Base-by-base conservation (phyloP, 345 rosid genomes). In the Salix brachista region DNA sequence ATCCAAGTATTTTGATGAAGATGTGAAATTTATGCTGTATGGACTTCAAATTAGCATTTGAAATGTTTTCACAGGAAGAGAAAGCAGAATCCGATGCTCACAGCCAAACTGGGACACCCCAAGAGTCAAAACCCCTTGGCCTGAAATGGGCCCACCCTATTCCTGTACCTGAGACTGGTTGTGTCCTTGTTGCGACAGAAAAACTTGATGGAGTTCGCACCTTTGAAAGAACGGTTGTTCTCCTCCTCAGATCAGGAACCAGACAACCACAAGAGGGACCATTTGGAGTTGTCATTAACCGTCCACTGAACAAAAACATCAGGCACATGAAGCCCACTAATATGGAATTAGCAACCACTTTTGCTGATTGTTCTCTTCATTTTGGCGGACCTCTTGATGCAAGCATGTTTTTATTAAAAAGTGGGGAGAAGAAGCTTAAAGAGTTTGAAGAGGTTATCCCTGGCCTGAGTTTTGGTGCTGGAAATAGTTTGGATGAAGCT, bases 91-190 rank as follows among this genome's bases (percentile, higher is more conserved):
- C 89, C 62, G 88, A 87, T 74, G 84, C 86, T 85, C 88, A 82
- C 58, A 87, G 77, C 80, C 80, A 88, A 75, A 87, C 73, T 18
- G 84, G 78, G 58, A 37, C 65, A 16, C 69, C 88, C 54, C 83
- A 80, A 65, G 91, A 84, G 60, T 78, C 92, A 1, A 91, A 88
- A 83, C 85, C 90, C 3, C 85, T 86, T 1, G 84, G 91, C 48
- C 46, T 75, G 69, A 93, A 90, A 77, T 95, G 99, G 99, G 99
- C 99, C 13, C 99, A 95, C 72, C 99, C 99, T 3, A 89, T 95
- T 84, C 87, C 92, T 4, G 88, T 87, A 19, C 99, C 97, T 42
- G 99, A 95, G 88, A 88, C 92, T 8, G 99, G 98, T 28, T 93
- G 93, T 25, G 94, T 95, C 84, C 94, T 95, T 73, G 93, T 95